phyloP scores from a whole-genome alignment of 2,329 filamentous ascomycete genomes.

The Colletotrichum costaricense region DNA sequence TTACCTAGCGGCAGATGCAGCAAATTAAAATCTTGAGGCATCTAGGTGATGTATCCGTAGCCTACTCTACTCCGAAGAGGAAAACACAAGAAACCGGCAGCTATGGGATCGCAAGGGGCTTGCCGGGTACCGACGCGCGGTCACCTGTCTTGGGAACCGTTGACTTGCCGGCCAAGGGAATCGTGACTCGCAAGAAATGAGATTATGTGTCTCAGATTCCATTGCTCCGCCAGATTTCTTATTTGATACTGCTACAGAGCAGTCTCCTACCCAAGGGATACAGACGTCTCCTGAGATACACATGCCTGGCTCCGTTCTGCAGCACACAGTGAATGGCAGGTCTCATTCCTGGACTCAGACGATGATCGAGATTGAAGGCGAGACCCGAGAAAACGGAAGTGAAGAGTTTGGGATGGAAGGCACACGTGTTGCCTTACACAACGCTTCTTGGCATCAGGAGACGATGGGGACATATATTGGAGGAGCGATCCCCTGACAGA shows the following conservation, averaged over 20 bases:
- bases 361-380: conserved; percentile 1
- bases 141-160: not conserved
- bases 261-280: not conserved
- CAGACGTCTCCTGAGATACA: not conserved
- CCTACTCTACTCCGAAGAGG: not conserved
- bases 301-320: not conserved
- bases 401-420: not conserved
- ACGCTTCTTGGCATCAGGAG: not conserved
- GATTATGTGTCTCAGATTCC: conserved; percentile 19
- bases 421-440: not conserved
- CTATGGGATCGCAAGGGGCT: not conserved
- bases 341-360: not conserved
- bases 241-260: not conserved
- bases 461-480: not conserved
- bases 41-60: not conserved
- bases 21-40: not conserved
- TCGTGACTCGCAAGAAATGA: conserved; percentile 1
- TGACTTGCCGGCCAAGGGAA: not conserved
- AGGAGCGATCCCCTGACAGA: not conserved
- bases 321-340: not conserved
- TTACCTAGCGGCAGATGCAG: not conserved
- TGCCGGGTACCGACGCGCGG: conserved; percentile 11
- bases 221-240: not conserved
- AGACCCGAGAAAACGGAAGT: not conserved
- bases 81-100: not conserved